A percentile compares a stretch with the other conserved stretches of the same genome.
Evolutionary conservation across 345 rosid species (phyloP).

Genomic region (Mercurialis annua): DNA sequence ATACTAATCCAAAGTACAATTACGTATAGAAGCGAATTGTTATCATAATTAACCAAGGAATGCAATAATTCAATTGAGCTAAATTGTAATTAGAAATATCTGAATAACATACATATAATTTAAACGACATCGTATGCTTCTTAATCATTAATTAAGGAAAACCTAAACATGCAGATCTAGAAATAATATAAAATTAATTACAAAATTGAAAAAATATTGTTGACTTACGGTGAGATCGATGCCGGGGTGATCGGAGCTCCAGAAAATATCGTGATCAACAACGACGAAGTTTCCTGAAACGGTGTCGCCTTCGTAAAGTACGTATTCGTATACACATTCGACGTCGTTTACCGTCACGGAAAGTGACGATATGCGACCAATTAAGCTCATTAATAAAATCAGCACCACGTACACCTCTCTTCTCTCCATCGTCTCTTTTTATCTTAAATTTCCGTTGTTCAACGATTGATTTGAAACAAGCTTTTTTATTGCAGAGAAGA

Average conservation of each 20-base stretch:
- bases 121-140: too few relatives aligned
- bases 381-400: constrained; percentile 35
- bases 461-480: background rate
- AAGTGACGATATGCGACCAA: constrained; percentile 52
- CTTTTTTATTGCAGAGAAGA: background rate
- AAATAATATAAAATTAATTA: background rate
- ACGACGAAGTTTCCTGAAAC: constrained; percentile 95
- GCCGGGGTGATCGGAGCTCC: constrained; percentile 97
- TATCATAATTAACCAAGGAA: too few relatives aligned
- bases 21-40: too few relatives aligned
- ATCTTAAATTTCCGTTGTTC: background rate
- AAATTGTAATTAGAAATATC: too few relatives aligned
- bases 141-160: background rate
- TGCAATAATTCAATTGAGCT: too few relatives aligned
- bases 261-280: constrained; percentile 97
- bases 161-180: background rate
- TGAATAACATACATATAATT: too few relatives aligned
- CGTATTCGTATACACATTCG: constrained; percentile 92
- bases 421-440: constrained; percentile 12
- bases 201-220: background rate
- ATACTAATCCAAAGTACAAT: too few relatives aligned
- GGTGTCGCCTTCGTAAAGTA: constrained; percentile 85
- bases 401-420: constrained; percentile 32
- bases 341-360: constrained; percentile 85
- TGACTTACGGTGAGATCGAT: constrained; percentile 72